Conservation (phyloP, 495 filamentous ascomycete species). For the Aspergillus conjunctus region DNA sequence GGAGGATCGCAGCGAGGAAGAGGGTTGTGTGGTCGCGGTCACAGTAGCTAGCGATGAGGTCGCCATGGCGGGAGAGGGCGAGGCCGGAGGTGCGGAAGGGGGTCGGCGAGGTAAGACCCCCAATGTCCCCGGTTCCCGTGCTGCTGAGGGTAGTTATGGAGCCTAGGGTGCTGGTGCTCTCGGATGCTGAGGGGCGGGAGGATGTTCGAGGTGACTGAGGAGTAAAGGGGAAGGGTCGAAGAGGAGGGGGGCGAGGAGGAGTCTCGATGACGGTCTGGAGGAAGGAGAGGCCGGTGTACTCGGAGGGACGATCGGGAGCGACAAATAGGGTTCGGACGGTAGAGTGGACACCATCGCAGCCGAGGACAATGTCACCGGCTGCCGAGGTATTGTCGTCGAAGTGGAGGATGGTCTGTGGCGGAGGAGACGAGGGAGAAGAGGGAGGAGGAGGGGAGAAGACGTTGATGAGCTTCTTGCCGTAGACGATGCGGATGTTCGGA, state of each 20-base stretch:
- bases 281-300: slow-evolving; percentile 59
- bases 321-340: slow-evolving; percentile 54
- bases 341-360: slow-evolving; percentile 68
- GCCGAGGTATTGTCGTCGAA: slow-evolving; percentile 54
- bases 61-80: slow-evolving; percentile 56
- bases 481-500: slow-evolving; percentile 41
- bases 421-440: neutral
- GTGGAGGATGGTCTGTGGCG: slow-evolving; percentile 39
- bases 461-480: slow-evolving; percentile 42
- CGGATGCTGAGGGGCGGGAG: neutral
- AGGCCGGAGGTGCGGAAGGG: slow-evolving; percentile 54
- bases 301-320: slow-evolving; percentile 48
- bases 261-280: slow-evolving; percentile 51
- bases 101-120: slow-evolving; percentile 10
- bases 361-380: slow-evolving; percentile 56
- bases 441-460: slow-evolving; percentile 24
- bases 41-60: slow-evolving; percentile 54
- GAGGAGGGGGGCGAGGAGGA: slow-evolving; percentile 8
- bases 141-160: slow-evolving; percentile 22
- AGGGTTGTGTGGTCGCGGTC: slow-evolving; percentile 47
- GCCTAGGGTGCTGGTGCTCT: neutral
- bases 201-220: slow-evolving; percentile 7
- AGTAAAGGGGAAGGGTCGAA: neutral
- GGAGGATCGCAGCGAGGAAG: slow-evolving; percentile 58
- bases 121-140: slow-evolving; percentile 7